Conservation (phyloP, 306 rosid genomes). For the Lotus japonicus region DNA sequence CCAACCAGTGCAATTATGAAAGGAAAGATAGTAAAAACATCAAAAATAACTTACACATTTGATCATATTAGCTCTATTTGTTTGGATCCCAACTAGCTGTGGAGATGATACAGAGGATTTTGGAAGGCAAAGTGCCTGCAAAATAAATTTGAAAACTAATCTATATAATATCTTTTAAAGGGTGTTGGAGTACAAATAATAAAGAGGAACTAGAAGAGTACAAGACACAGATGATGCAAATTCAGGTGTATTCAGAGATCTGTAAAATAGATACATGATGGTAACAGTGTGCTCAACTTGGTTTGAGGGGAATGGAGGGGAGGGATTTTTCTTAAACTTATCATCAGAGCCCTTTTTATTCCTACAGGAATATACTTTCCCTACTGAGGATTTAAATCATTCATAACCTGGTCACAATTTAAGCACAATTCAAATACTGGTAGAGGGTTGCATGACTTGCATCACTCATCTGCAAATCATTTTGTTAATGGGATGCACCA, state of each 20-base stretch:
- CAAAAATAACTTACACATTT: constrained; percentile 52
- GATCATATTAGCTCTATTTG: constrained; percentile 71
- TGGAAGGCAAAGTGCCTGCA: constrained; percentile 75
- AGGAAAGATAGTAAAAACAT: neutral
- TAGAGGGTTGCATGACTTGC: no score
- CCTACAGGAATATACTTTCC: no score
- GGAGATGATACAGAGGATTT: constrained; percentile 15
- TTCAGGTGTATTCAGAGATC: constrained; percentile 6
- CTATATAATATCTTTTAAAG: neutral
- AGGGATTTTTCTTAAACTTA: no score
- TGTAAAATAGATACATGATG: neutral
- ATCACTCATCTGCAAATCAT: no score
- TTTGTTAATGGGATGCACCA: no score
- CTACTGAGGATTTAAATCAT: no score
- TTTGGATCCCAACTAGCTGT: constrained; percentile 51
- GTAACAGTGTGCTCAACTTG: neutral
- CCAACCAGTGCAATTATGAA: neutral
- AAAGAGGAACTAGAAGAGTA: neutral
- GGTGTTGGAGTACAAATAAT: neutral
- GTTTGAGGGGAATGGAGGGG: no score
- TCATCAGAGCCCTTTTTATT: no score
- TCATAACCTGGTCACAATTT: no score
- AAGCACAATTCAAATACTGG: no score
- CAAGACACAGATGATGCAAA: constrained; percentile 4
- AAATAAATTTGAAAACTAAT: neutral